Base-by-base conservation (phyloP, 305 asterid species). In the Fraxinus sp. region DNA sequence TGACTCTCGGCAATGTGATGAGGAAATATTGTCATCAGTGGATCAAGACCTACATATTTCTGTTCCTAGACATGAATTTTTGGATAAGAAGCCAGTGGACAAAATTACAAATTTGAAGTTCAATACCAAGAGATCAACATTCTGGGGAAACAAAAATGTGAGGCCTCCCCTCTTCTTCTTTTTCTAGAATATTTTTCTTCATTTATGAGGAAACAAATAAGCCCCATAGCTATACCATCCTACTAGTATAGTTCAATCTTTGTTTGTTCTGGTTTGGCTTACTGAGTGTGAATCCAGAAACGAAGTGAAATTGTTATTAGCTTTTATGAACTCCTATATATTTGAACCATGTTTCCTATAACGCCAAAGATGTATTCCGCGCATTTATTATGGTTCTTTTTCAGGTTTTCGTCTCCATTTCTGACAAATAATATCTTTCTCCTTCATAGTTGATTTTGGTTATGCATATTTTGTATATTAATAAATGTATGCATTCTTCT, bases 141-240 rank as follows among this genome's bases (percentile, higher is more conserved):
- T 96, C 84, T 96, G 99, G 98, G 95, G 94, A 81, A 87, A 93
- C 88, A 92, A 90, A 88, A 94, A 83, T 84, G 98, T 96, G 87
- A 93, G 99, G 84, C 83, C 73, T 79, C 76, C 83, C 75, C 39
- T 11, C 30, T 18, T 59, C 64, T 30, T 46, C 41, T 73, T 79
- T 26, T 36, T 16, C 9, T 10, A 3, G 75, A 24, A 22, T 68
- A 49, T 55, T 79, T 75, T 71, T 72, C 77, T 24, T 73, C 64
- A 14, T 35, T 49, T 64, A 24, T 24, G 73, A 64, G 73, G 36
- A 64, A 64, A 24, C 73, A 26, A 64, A 64, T 64, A 24, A 64
- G 26, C 73, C 36, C 35, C 73, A 64, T 64, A 64, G 36, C 73
- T 10, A 7, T 64, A 26, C 35, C 35, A 26, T 10, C 35, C 35